A percentile compares a stretch with the other conserved stretches of the same genome.
phyloP scores from a whole-genome alignment of 371 early-diverging fungal species.

The Ecytonucleospora hepatopenaei region DNA sequence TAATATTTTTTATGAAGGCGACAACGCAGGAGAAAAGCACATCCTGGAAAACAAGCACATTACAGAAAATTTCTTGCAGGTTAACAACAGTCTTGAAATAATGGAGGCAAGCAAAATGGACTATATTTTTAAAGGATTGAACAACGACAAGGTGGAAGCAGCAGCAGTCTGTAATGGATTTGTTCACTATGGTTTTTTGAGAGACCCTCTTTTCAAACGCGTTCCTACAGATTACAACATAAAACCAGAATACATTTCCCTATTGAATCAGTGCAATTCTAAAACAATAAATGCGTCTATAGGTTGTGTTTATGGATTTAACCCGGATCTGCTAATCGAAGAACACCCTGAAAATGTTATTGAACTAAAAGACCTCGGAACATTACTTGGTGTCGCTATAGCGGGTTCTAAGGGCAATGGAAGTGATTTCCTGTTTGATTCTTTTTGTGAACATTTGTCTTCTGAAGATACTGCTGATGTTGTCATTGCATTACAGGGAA shows the following conservation, averaged over 20 bases:
- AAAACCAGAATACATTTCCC: conserved; percentile 12
- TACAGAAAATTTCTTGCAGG: conserved; percentile 9
- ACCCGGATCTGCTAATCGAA: conserved; percentile 38
- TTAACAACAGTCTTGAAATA: conserved; percentile 26
- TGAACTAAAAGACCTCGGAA: conserved; percentile 18
- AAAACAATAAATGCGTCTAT: conserved; percentile 25
- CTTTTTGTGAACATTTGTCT: conserved; percentile 18
- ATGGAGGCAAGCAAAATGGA: conserved; percentile 14
- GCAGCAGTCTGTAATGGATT: conserved; percentile 38
- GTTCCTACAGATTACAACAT: conserved; percentile 1
- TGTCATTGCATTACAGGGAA: conserved; percentile 31
- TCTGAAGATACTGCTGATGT: conserved; percentile 26
- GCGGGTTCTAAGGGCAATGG: conserved; percentile 26
- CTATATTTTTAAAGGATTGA: conserved; percentile 22
- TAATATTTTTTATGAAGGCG: conserved; percentile 28
- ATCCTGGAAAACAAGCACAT: conserved; percentile 31
- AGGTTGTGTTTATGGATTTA: conserved; percentile 48
- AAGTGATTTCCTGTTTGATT: conserved; percentile 30
- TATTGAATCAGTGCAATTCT: neutral
- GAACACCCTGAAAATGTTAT: conserved; percentile 45
- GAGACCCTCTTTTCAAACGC: conserved; percentile 29
- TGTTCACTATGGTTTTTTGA: conserved; percentile 39
- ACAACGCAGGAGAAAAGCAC: conserved; percentile 15
- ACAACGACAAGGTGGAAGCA: conserved; percentile 28
- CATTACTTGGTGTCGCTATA: conserved; percentile 8